Conservation (phyloP, 2,329 filamentous ascomycete species). For the Thielaviopsis musarum region DNA sequence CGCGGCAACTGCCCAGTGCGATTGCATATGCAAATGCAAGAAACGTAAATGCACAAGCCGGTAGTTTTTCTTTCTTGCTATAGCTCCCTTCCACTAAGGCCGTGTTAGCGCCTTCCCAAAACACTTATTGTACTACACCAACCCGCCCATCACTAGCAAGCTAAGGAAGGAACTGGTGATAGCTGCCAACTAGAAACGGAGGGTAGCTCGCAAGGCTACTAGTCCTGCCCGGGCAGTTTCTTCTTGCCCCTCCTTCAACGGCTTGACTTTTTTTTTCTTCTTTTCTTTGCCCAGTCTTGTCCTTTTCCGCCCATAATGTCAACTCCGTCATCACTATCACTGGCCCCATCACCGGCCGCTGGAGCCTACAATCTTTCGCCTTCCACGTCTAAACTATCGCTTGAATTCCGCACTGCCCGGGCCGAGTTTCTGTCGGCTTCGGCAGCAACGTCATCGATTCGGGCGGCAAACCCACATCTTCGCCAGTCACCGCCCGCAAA, state of each 20-base stretch:
- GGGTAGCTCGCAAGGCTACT: background rate
- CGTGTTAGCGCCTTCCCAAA: background rate
- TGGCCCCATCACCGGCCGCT: background rate
- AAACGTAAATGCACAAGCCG: background rate
- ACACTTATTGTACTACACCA: background rate
- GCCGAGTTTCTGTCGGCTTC: constrained; percentile 1
- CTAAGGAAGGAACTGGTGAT: background rate
- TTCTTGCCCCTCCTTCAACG: background rate
- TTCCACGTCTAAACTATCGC: background rate
- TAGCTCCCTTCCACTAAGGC: background rate
- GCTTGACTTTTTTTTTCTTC: background rate
- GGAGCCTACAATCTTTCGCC: background rate
- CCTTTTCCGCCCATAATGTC: background rate
- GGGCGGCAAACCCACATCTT: constrained; percentile 6
- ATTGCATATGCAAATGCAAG: background rate
- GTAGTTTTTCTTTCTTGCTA: background rate
- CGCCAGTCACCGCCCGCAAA: background rate
- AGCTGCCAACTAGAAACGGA: background rate
- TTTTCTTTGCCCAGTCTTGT: background rate
- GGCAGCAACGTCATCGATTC: constrained; percentile 2
- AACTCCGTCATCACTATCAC: background rate
- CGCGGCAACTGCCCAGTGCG: background rate
- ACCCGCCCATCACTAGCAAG: background rate
- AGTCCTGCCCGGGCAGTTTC: background rate
- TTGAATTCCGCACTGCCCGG: background rate